Conservation (phyloP, 2,329 filamentous ascomycete species). For the Curvularia sp. region DNA sequence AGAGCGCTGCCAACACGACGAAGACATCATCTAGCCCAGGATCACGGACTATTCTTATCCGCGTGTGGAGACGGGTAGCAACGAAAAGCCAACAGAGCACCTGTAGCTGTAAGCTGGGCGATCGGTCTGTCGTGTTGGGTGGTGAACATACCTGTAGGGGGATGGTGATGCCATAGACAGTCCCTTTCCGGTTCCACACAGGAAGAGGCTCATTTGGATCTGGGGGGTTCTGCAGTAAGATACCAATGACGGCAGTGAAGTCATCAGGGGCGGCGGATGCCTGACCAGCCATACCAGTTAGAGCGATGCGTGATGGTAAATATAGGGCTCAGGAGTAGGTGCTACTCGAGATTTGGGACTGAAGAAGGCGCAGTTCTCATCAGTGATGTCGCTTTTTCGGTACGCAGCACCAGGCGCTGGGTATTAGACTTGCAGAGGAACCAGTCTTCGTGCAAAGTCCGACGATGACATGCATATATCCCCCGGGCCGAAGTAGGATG, state of each 20-base stretch:
- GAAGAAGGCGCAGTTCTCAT: not conserved
- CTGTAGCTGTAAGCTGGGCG: slow-evolving; percentile 20
- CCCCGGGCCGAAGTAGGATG: not conserved
- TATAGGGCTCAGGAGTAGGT: not conserved
- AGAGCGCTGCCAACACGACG: slow-evolving; percentile 36
- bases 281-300: not conserved
- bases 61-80: slow-evolving; percentile 36
- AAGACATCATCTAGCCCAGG: slow-evolving; percentile 48
- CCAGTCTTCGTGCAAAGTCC: not conserved
- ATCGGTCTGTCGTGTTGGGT: not conserved
- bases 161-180: slow-evolving; percentile 37
- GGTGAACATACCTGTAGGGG: slow-evolving; percentile 35
- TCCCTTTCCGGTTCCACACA: slow-evolving; percentile 27
- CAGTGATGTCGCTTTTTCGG: not conserved
- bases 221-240: slow-evolving; percentile 31
- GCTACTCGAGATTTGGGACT: not conserved
- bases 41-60: slow-evolving; percentile 35
- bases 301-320: not conserved
- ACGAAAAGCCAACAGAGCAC: slow-evolving; percentile 37
- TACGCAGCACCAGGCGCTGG: not conserved
- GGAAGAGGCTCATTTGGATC: slow-evolving; percentile 35
- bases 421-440: not conserved
- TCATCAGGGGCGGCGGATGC: slow-evolving; percentile 11
- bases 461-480: not conserved
- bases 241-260: slow-evolving; percentile 21